phyloP scores from a whole-genome alignment of 345 rosid species.

The Sonneratia alba region DNA sequence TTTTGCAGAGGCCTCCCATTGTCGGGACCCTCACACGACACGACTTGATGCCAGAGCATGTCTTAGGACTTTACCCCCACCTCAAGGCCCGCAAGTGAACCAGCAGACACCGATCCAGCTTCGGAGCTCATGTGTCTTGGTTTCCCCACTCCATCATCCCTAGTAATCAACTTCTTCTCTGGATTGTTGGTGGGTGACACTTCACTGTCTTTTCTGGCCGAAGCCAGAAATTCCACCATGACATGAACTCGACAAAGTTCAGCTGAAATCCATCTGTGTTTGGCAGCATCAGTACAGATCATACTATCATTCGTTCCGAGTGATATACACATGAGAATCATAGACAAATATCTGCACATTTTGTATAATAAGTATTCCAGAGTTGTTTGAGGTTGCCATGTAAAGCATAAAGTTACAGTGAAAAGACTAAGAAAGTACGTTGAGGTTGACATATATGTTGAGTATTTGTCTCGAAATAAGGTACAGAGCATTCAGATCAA shows the following conservation, averaged over 20 bases:
- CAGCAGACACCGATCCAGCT: not conserved
- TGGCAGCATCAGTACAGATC: not conserved
- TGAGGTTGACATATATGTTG: not conserved
- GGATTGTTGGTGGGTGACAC: not conserved
- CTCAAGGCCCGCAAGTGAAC: constrained; percentile 20
- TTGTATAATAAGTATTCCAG: not conserved
- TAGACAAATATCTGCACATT: not conserved
- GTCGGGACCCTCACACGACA: constrained; percentile 59
- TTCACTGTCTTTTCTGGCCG: not conserved
- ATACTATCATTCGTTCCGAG: not conserved
- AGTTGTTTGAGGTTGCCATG: not conserved
- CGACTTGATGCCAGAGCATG: constrained; percentile 53
- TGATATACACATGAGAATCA: not conserved
- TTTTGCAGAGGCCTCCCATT: constrained; percentile 51
- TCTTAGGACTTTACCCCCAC: constrained; percentile 42
- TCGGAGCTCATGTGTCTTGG: not conserved
- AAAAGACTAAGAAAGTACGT: too few species aligned
- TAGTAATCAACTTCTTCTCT: not conserved
- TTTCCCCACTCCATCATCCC: not conserved
- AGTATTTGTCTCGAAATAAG: not conserved
- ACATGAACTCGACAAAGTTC: not conserved
- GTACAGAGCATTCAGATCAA: constrained; percentile 8
- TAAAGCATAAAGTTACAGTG: not conserved
- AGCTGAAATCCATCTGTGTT: not conserved
- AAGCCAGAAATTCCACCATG: not conserved